phyloP scores from a whole-genome alignment of 108 stramenopile genomes.

The Skeletonema potamos region DNA sequence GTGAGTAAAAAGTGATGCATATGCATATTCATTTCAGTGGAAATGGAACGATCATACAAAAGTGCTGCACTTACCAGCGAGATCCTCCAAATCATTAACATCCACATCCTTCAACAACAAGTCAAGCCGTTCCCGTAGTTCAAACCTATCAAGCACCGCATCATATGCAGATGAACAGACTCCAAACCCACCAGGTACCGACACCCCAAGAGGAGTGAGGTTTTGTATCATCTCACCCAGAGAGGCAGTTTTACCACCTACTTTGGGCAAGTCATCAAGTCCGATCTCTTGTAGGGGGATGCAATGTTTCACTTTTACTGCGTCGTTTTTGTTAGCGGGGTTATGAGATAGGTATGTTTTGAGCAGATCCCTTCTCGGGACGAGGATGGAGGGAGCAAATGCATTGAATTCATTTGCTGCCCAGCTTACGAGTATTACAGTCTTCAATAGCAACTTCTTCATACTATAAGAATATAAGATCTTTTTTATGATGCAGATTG shows the following conservation, averaged over 20 bases:
- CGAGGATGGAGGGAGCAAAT: conserved; percentile 4
- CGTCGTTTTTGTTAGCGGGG: neutral
- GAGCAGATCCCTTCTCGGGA: neutral
- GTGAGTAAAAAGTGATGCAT: too few relatives aligned
- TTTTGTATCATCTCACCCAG: conserved; percentile 49
- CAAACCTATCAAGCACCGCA: conserved; percentile 31
- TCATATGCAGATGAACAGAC: conserved; percentile 28
- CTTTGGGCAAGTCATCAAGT: conserved; percentile 40
- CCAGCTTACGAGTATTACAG: conserved; percentile 1
- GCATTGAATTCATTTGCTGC: conserved; percentile 3
- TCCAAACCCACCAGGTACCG: conserved; percentile 39
- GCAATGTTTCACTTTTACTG: conserved; percentile 21
- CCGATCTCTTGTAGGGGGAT: conserved; percentile 34
- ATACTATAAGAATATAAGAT: neutral
- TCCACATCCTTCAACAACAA: conserved; percentile 31
- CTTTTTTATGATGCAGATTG: neutral
- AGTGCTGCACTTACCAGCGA: conserved; percentile 32
- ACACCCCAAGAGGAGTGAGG: conserved; percentile 28
- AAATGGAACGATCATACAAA: too few relatives aligned
- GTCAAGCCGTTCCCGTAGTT: conserved; percentile 30
- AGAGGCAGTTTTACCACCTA: conserved; percentile 49
- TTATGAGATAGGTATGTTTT: neutral
- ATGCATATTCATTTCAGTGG: too few relatives aligned
- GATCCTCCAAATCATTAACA: conserved; percentile 32
- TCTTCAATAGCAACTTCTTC: conserved; percentile 1